Percentiles rank a stretch among this genome's conserved stretches.
Conservation (phyloP, 1,139 yeast genomes). For the Hemisphaericaspora lyxosophila region DNA sequence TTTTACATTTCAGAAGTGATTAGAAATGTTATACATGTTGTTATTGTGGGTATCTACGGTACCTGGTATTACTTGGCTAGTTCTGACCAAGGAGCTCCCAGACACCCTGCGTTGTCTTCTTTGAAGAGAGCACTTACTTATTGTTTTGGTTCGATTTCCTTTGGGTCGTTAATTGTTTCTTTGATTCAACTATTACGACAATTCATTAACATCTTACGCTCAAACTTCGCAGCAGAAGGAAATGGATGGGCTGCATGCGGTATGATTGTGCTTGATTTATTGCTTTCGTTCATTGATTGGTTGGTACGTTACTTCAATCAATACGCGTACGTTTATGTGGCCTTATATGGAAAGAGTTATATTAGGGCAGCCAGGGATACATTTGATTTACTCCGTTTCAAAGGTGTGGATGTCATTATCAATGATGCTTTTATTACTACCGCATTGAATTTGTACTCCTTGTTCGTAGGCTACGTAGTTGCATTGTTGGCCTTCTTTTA, state of each 20-base stretch:
- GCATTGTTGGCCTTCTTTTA: conserved; percentile 73
- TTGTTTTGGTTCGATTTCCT: conserved; percentile 87
- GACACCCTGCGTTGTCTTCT: conserved; percentile 78
- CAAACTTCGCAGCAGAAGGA: conserved; percentile 56
- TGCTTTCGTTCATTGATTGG: conserved; percentile 73
- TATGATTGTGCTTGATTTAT: conserved; percentile 55
- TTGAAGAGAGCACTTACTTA: conserved; percentile 80
- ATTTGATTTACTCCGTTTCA: conserved; percentile 70
- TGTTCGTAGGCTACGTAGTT: conserved; percentile 67
- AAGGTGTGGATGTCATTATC: conserved; percentile 84
- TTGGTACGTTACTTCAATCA: conserved; percentile 82
- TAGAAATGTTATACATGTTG: conserved; percentile 79
- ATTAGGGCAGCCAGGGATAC: conserved; percentile 78
- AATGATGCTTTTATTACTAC: conserved; percentile 82
- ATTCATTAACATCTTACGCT: conserved; percentile 45
- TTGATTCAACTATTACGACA: conserved; percentile 65
- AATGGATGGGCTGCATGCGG: conserved; percentile 56
- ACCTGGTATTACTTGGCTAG: conserved; percentile 84
- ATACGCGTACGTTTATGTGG: conserved; percentile 85
- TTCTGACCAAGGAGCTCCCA: conserved; percentile 80
- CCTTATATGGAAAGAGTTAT: conserved; percentile 82
- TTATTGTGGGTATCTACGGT: conserved; percentile 84
- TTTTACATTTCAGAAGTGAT: conserved; percentile 83
- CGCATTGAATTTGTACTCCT: conserved; percentile 68
- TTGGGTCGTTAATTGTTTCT: conserved; percentile 82